A percentile compares a stretch with the other conserved stretches of the same genome.
Conservation (phyloP, 2,329 filamentous ascomycete species). For the Furcasterigmium furcatum region DNA sequence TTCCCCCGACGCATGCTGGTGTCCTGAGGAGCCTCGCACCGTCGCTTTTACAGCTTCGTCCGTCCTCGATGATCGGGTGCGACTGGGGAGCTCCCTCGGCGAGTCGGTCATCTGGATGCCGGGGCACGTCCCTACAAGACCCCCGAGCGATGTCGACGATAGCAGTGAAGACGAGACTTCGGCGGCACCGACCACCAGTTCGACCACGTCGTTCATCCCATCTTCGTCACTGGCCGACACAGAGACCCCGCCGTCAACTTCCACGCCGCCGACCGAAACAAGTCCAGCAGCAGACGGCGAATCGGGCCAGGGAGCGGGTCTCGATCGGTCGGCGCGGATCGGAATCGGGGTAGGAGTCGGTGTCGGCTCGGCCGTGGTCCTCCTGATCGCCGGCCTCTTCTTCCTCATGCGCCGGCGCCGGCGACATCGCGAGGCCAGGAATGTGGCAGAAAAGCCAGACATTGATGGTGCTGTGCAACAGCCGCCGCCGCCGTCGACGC, state of each 20-base stretch:
- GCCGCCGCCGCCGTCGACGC: conserved; percentile 3
- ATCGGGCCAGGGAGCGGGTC: conserved; percentile 1
- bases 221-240: background rate
- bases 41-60: conserved; percentile 17
- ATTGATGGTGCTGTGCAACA: background rate
- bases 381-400: conserved; percentile 15
- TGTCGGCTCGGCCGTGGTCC: conserved; percentile 10
- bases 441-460: conserved; percentile 1
- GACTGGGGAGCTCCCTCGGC: conserved; percentile 18
- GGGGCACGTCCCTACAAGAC: conserved; percentile 16
- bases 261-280: background rate
- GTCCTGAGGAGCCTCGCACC: conserved; percentile 21
- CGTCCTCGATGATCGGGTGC: conserved; percentile 19
- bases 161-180: background rate
- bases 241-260: background rate
- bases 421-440: background rate
- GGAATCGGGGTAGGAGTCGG: conserved; percentile 18
- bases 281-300: background rate
- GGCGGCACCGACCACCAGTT: no score
- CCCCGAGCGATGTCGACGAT: background rate
- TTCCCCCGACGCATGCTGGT: conserved; percentile 21
- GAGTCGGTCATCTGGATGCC: conserved; percentile 20
- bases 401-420: conserved; percentile 12
- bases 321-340: conserved; percentile 18
- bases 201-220: background rate